Evolutionary conservation across 352 stramenopile species (phyloP), one percentile per base, ranked within the genome.

Genomic region (Globisporangium canariense): DNA sequence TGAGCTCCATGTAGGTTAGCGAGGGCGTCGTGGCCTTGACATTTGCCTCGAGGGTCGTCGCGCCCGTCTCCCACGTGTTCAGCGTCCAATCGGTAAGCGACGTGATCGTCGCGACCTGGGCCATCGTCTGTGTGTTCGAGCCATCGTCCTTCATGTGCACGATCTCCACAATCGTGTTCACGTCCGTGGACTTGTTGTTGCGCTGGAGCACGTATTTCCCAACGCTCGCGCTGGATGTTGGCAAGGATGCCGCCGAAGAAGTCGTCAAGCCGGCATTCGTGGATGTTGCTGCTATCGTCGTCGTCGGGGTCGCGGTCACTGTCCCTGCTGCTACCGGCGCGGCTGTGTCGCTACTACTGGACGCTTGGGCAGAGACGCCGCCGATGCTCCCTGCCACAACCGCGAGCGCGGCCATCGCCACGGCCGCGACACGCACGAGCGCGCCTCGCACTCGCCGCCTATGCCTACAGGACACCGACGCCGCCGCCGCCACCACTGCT

Each of bases 121-220:
- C 57, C 38, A 50, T 32, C 28, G 28, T 52, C 43, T 67, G 47
- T 20, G 62, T 50, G 25, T 67, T 53, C 4, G 71, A 67, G 43
- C 61, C 30, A 22, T 41, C 66, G 13, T 60, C 62, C 57, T 51
- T 53, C 22, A 38, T 28, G 58, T 53, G 55, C 28, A 67, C 60
- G 47, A 80, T 63, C 59, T 73, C 54, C 30, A 73, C 14, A 14
- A 65, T 69, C 28, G 64, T 45, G 30, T 61, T 71, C 0, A 53
- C 60, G 7, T 52, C 13, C 5, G 59, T 41, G 6, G 34, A 49
- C 13, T 66, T 67, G 32, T 38, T 50, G n/a, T 22, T 68, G 0
- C 62, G 63, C 25, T 74, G 66, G 22, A 86, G 75, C 51, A 79
- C 57, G 57, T 77, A 81, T 47, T 51, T 59, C 34, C 38, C 52